A percentile compares a stretch with the other conserved stretches of the same genome.
Evolutionary conservation across 352 stramenopile genomes (phyloP).

Genomic region (Pythium pyrilobum): DNA sequence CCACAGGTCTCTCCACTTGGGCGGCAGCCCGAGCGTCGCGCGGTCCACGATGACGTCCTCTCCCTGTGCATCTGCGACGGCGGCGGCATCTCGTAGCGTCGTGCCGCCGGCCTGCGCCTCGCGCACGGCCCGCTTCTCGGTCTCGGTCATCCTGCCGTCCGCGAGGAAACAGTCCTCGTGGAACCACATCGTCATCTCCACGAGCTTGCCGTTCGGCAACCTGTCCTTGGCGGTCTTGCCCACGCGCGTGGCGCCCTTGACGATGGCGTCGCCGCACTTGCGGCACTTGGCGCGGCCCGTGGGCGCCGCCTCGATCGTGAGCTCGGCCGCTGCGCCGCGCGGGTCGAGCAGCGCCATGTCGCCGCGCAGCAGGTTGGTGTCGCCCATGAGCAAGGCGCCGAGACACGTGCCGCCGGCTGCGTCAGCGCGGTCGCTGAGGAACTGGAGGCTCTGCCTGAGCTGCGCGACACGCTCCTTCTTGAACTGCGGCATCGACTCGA

Average conservation of each 20-base stretch:
- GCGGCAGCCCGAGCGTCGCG: constrained; percentile 43
- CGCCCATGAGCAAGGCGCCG: constrained; percentile 70
- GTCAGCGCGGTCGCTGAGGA: constrained; percentile 41
- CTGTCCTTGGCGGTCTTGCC: constrained; percentile 43
- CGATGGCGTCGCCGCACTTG: constrained; percentile 36
- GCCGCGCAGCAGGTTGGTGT: constrained; percentile 56
- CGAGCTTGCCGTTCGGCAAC: constrained; percentile 32
- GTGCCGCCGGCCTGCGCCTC: not conserved
- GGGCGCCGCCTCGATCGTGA: constrained; percentile 55
- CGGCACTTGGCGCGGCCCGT: constrained; percentile 50
- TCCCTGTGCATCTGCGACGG: not conserved
- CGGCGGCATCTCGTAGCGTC: not conserved
- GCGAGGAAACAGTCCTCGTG: constrained; percentile 49
- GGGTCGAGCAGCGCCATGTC: constrained; percentile 62
- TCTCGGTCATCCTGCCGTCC: constrained; percentile 15
- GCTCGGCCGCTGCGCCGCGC: constrained; percentile 24
- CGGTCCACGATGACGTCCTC: constrained; percentile 10
- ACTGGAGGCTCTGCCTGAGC: constrained; percentile 44
- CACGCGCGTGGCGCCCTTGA: constrained; percentile 41
- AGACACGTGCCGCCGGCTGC: constrained; percentile 25
- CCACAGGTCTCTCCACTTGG: constrained; percentile 67
- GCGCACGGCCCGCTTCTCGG: constrained; percentile 38
- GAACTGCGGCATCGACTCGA: constrained; percentile 69
- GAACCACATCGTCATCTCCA: constrained; percentile 58
- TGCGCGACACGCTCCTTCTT: constrained; percentile 37